phyloP scores from a whole-genome alignment of 2,329 filamentous ascomycete genomes.

The Penicillium frequentans region DNA sequence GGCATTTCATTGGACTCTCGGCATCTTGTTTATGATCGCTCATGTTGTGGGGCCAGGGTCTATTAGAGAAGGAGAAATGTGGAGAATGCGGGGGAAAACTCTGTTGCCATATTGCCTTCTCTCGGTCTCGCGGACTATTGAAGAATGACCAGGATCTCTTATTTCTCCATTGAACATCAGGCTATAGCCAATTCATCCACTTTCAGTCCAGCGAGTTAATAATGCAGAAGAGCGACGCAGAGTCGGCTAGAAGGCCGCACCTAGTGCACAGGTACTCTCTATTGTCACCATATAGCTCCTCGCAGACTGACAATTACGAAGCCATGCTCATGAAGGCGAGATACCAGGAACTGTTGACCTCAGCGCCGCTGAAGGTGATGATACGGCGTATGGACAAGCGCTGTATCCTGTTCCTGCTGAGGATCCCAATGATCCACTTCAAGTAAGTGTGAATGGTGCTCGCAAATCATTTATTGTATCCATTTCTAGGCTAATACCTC shows the following conservation, averaged over 20 bases:
- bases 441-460: constrained; percentile 31
- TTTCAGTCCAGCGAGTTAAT: no score
- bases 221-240: neutral
- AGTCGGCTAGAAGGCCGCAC: neutral
- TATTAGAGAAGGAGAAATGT: neutral
- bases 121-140: no score
- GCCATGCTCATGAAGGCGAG: constrained; percentile 58
- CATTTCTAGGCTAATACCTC: no score
- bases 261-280: neutral
- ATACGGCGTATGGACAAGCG: constrained; percentile 60
- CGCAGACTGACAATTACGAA: constrained; percentile 19
- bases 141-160: no score
- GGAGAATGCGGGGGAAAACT: neutral
- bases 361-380: constrained; percentile 55
- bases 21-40: neutral
- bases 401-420: constrained; percentile 61
- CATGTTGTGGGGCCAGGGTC: neutral
- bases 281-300: neutral
- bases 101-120: no score
- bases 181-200: no score
- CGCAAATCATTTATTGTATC: no score
- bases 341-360: constrained; percentile 60
- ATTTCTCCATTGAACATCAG: no score
- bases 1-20: neutral
- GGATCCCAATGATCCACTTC: constrained; percentile 62